These are phyloP conservation scores for Scedosporium boydii DNA, from an alignment of 2,329 filamentous ascomycete genomes.

Conservation along the genomic window DNA sequence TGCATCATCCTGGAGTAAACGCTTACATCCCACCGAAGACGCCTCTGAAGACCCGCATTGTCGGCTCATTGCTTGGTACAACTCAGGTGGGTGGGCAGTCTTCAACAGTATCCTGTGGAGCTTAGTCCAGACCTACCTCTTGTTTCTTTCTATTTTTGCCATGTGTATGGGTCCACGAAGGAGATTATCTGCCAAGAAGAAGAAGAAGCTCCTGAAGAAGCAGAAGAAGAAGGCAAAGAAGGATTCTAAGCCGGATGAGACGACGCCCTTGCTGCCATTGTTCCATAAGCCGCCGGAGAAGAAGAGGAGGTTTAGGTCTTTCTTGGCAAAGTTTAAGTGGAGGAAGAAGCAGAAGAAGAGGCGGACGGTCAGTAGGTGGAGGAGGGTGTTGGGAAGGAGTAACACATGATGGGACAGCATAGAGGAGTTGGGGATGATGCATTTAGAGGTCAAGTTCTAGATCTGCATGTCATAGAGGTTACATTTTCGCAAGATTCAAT, in stretches of 20 bases:
- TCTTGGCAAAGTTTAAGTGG: slow-evolving; percentile 5
- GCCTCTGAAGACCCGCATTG: slow-evolving; percentile 6
- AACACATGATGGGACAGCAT: not conserved
- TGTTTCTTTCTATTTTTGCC: slow-evolving; percentile 4
- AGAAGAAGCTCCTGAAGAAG: not conserved
- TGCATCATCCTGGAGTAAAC: slow-evolving; percentile 1
- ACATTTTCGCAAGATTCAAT: not conserved
- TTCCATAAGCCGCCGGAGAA: slow-evolving; percentile 1
- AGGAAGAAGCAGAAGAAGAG: slow-evolving; percentile 6
- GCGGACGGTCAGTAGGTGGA: slow-evolving; percentile 1
- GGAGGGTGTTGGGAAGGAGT: not conserved
- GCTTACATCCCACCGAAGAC: slow-evolving; percentile 1
- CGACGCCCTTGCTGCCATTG: slow-evolving; percentile 3
- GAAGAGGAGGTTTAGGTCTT: slow-evolving; percentile 5
- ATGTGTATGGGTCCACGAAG: slow-evolving; percentile 5
- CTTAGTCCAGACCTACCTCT: slow-evolving; percentile 3
- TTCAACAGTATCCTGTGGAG: slow-evolving; percentile 3
- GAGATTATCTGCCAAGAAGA: not conserved
- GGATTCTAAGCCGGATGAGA: not conserved
- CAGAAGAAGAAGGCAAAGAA: slow-evolving; percentile 1
- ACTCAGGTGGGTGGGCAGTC: slow-evolving; percentile 7
- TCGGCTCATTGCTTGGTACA: slow-evolving; percentile 6
- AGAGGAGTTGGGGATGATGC: not conserved
- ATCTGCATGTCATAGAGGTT: not conserved
- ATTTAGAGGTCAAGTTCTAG: not conserved